Percentiles rank a stretch among this genome's conserved stretches.
These are phyloP conservation scores for Botrytis fragariae DNA, from an alignment of 2,329 filamentous ascomycete genomes.

Conservation along the genomic window DNA sequence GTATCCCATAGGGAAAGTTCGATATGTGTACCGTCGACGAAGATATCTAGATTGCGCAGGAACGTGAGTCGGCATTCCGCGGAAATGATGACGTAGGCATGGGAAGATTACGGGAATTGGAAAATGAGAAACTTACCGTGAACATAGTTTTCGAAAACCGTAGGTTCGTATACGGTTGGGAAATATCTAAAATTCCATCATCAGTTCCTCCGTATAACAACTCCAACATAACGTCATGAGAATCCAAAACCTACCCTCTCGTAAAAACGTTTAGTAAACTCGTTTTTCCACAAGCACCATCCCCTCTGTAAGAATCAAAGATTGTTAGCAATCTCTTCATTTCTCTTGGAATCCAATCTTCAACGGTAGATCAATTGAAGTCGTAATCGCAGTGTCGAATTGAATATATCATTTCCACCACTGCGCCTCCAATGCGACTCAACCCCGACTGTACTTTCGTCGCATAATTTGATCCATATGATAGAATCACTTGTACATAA, in stretches of 20 bases:
- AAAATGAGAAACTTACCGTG: constrained; percentile 66
- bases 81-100: neutral
- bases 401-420: neutral
- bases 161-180: constrained; percentile 96
- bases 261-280: constrained; percentile 98
- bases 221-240: neutral
- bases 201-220: constrained; percentile 24
- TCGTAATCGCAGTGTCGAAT: neutral
- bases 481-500: neutral
- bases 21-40: constrained; percentile 95
- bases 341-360: neutral
- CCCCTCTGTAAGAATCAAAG: constrained; percentile 59
- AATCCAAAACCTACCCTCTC: constrained; percentile 67
- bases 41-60: constrained; percentile 69
- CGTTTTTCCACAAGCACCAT: constrained; percentile 96
- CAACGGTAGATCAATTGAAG: neutral
- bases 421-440: constrained; percentile 1
- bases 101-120: neutral
- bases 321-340: constrained; percentile 26
- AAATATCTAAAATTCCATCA: constrained; percentile 66
- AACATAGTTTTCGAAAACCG: constrained; percentile 98
- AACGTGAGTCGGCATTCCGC: constrained; percentile 1
- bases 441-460: neutral
- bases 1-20: constrained; percentile 98
- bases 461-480: constrained; percentile 4